Evolutionary conservation across 1,284 basidiomycete species (phyloP).

Genomic region (Anthracocystis setariae): DNA sequence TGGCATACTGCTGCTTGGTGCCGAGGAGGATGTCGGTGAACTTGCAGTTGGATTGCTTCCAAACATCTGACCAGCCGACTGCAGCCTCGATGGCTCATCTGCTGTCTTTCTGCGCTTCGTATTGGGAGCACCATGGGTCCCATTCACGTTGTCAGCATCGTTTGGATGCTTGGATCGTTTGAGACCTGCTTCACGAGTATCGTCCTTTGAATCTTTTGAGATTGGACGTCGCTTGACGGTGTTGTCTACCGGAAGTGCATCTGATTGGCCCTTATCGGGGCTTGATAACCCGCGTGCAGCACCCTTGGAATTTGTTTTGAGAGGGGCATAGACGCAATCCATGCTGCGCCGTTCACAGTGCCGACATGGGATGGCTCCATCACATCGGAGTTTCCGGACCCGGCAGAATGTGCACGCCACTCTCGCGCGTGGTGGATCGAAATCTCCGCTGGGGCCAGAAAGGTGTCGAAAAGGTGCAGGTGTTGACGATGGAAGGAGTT

Average conservation of each 20-base stretch:
- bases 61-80: neutral
- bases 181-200: too few relatives aligned
- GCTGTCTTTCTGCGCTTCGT: slow-evolving; percentile 3
- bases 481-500: neutral
- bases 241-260: neutral
- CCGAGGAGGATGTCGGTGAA: slow-evolving; percentile 1
- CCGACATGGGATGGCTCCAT: slow-evolving; percentile 42
- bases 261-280: slow-evolving; percentile 1
- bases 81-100: neutral
- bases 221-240: neutral
- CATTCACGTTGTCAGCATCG: too few relatives aligned
- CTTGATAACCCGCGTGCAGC: slow-evolving; percentile 3
- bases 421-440: slow-evolving; percentile 43
- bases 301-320: slow-evolving; percentile 27
- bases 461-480: neutral
- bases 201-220: neutral
- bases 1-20: slow-evolving; percentile 39
- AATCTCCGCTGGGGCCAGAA: slow-evolving; percentile 3
- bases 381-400: slow-evolving; percentile 46
- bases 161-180: too few relatives aligned
- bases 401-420: slow-evolving; percentile 49
- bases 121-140: too few relatives aligned
- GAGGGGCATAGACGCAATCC: slow-evolving; percentile 36
- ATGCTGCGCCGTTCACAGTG: slow-evolving; percentile 46
- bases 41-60: neutral